A percentile compares a stretch with the other conserved stretches of the same genome.
phyloP scores from a whole-genome alignment of 495 filamentous ascomycete genomes.

The Friedmanniomyces endolithicus region DNA sequence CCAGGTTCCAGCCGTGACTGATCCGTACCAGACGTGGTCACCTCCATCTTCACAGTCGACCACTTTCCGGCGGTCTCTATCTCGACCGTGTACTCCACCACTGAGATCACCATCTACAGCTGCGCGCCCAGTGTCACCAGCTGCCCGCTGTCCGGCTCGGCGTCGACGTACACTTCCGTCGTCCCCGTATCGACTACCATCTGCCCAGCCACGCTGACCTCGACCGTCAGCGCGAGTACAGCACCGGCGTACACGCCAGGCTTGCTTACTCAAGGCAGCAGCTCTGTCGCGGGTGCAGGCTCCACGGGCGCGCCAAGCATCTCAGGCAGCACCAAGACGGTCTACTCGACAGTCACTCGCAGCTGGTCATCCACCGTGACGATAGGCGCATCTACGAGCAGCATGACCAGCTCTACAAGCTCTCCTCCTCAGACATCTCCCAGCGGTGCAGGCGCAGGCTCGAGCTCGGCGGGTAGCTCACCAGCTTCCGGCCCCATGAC shows the following conservation, averaged over 20 bases:
- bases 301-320: background rate
- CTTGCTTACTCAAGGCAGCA: background rate
- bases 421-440: background rate
- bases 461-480: background rate
- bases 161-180: slow-evolving; percentile 16
- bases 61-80: slow-evolving; percentile 7
- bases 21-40: background rate
- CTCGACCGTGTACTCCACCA: slow-evolving; percentile 16
- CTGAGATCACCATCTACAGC: slow-evolving; percentile 13
- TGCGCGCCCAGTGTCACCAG: slow-evolving; percentile 16
- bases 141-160: slow-evolving; percentile 14
- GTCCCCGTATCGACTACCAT: slow-evolving; percentile 20
- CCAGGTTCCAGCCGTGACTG: background rate
- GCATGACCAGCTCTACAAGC: slow-evolving; percentile 1
- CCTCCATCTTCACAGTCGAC: background rate
- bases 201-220: slow-evolving; percentile 21
- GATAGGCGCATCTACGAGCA: background rate
- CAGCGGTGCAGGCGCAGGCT: background rate
- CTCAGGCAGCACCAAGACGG: background rate
- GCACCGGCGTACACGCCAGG: slow-evolving; percentile 1
- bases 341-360: slow-evolving; percentile 10
- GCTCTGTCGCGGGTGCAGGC: background rate
- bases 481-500: background rate
- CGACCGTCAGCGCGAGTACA: background rate
- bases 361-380: slow-evolving; percentile 9